Percentiles rank a stretch among this genome's conserved stretches.
phyloP scores from a whole-genome alignment of 192 early-diverging fungal genomes.

The Mortierella hygrophila region DNA sequence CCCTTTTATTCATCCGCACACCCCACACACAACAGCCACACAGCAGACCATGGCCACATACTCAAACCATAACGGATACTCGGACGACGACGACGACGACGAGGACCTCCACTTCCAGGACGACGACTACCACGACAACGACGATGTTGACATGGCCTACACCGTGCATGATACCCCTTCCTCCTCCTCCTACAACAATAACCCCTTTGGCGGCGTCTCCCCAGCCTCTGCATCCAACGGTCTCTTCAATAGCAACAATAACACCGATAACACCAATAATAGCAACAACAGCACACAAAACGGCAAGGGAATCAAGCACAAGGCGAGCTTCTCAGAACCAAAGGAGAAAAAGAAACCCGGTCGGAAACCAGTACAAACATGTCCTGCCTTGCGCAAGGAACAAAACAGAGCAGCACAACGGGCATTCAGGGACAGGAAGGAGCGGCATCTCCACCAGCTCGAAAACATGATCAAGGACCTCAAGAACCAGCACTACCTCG shows the following conservation, averaged over 20 bases:
- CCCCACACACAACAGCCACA: neutral
- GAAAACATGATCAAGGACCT: constrained; percentile 81
- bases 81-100: constrained; percentile 42
- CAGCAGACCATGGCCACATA: neutral
- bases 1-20: neutral
- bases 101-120: constrained; percentile 12
- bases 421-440: constrained; percentile 89
- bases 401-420: constrained; percentile 92
- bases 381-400: constrained; percentile 71
- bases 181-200: neutral
- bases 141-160: constrained; percentile 33
- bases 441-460: constrained; percentile 79
- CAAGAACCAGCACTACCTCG: constrained; percentile 67
- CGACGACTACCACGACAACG: constrained; percentile 18
- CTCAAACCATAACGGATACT: constrained; percentile 9
- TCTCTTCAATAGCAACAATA: constrained; percentile 1
- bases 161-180: neutral
- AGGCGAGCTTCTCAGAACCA: constrained; percentile 2
- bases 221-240: neutral
- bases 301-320: neutral
- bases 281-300: constrained; percentile 11
- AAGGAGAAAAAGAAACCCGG: constrained; percentile 52
- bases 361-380: constrained; percentile 65
- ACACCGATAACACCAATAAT: neutral
- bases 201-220: neutral